Evolutionary conservation across 805 yeast genomes (phyloP), one percentile per base, ranked within the genome.

Genomic region (Starmerella bombicola): DNA sequence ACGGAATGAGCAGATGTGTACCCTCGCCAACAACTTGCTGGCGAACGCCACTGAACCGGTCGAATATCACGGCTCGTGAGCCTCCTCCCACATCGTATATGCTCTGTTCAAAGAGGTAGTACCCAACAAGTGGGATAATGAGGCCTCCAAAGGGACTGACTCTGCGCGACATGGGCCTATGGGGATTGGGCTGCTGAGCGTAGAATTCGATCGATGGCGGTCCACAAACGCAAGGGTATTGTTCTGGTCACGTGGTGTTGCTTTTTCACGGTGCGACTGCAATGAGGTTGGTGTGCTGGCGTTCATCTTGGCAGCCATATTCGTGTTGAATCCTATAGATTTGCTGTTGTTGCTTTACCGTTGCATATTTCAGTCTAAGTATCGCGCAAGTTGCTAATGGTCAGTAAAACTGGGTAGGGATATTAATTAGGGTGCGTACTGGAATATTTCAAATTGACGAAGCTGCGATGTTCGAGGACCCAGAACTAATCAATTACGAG

Each of bases 81-180:
- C 98, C 98, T 45, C 98, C 98, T 57, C 80, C 77, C 29, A 91
- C 98, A 57, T 91, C 97, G 59, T 84, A 91, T 64, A 91, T 67
- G 22, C 96, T 77, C 53, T 80, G 74, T 57, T 84, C 88, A 7
- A 78, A 80, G 9, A 55, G 46, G 44, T 52, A 58, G 20, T 58
- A 43, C 10, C 80, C 76, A 28, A 83, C 68, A 38, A 78, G 29
- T 25, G 57, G 57, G 16, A 53, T 31, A 10, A 53, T 35, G 22
- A 53, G 34, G 28, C 57, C 55, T 13, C 51, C 49, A 13, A 53
- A 39, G 22, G 54, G 44, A 22, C 37, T 44, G 5, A 41, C 46
- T 19, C 46, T 33, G 10, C 46, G 41, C 13, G 45, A 40, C 49
- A 47, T 47, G 26, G 12, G 12, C n/a, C n/a, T n/a, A n/a, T n/a